Conservation (phyloP, 2,329 filamentous ascomycete genomes). For the Magnaporthiopsis rhizophila region DNA sequence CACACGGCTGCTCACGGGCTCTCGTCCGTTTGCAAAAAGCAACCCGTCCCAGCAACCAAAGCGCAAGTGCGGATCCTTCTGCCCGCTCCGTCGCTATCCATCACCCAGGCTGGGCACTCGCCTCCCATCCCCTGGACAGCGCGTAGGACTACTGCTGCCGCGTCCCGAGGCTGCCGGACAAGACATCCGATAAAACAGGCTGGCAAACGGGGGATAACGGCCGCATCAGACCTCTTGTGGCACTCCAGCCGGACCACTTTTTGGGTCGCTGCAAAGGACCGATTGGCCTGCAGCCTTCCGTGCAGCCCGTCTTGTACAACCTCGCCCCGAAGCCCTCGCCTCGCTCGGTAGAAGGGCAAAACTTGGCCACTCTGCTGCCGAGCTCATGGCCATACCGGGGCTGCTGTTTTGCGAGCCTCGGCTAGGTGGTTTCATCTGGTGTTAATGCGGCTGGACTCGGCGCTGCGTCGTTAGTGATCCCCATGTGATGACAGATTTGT, state of each 20-base stretch:
- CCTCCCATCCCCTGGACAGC: too few relatives aligned
- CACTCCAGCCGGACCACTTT: neutral
- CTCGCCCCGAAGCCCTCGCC: neutral
- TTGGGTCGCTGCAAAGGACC: constrained; percentile 6
- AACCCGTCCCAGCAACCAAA: too few relatives aligned
- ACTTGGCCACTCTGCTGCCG: too few relatives aligned
- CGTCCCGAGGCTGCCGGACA: too few relatives aligned
- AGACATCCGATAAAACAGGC: neutral
- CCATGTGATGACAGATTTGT: neutral
- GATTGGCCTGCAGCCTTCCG: constrained; percentile 7
- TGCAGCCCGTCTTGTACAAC: neutral
- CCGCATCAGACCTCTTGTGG: neutral
- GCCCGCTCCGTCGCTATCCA: too few relatives aligned
- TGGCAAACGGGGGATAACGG: neutral
- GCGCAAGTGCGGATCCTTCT: too few relatives aligned
- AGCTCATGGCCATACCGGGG: too few relatives aligned
- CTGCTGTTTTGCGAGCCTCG: neutral
- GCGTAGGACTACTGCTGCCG: too few relatives aligned
- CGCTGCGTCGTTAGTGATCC: neutral
- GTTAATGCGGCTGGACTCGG: neutral
- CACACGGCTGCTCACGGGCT: neutral
- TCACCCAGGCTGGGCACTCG: too few relatives aligned
- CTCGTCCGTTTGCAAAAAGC: too few relatives aligned
- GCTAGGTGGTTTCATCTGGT: neutral
- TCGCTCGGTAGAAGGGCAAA: neutral